Conservation (phyloP, 164 flowering plant genomes). For the Amborella trichopoda region DNA sequence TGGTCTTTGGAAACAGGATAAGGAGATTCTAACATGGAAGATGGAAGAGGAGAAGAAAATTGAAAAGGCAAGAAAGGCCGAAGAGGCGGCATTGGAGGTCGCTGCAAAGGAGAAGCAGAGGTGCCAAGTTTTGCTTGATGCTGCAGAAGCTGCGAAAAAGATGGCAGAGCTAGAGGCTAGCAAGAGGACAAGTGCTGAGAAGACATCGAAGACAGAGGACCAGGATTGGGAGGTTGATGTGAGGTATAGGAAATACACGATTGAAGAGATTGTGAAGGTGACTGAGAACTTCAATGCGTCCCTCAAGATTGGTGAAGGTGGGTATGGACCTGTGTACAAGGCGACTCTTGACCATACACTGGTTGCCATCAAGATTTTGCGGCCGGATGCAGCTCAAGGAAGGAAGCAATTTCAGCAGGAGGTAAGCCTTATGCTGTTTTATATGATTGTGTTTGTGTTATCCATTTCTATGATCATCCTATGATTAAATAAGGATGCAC, state of each 20-base stretch:
- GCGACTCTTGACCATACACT: slow-evolving; percentile 39
- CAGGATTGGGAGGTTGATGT: slow-evolving; percentile 13
- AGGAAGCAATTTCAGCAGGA: slow-evolving; percentile 62
- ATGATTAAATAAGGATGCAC: too few relatives aligned
- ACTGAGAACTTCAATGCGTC: slow-evolving; percentile 38
- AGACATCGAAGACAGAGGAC: slow-evolving; percentile 21
- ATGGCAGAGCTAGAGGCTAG: slow-evolving; percentile 33
- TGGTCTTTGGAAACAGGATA: slow-evolving; percentile 20
- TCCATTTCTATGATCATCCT: too few relatives aligned
- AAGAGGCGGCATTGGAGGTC: slow-evolving; percentile 51
- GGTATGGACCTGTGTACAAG: slow-evolving; percentile 76
- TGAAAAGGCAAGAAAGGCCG: slow-evolving; percentile 46
- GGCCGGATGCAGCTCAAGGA: slow-evolving; percentile 55
- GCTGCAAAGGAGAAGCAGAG: slow-evolving; percentile 54
- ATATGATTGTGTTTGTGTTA: too few relatives aligned
- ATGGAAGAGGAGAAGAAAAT: slow-evolving; percentile 38
- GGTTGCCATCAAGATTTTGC: slow-evolving; percentile 65
- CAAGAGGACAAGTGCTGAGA: slow-evolving; percentile 27
- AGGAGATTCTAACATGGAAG: slow-evolving; percentile 48
- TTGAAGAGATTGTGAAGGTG: slow-evolving; percentile 54
- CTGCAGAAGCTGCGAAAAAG: slow-evolving; percentile 49
- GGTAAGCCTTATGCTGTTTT: too few relatives aligned
- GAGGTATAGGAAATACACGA: slow-evolving; percentile 33
- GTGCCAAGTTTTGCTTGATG: slow-evolving; percentile 47
- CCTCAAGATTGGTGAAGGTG: slow-evolving; percentile 74